A percentile compares a stretch with the other conserved stretches of the same genome.
phyloP scores from a whole-genome alignment of 768 basidiomycete genomes.

The Leucosporidium scottii region DNA sequence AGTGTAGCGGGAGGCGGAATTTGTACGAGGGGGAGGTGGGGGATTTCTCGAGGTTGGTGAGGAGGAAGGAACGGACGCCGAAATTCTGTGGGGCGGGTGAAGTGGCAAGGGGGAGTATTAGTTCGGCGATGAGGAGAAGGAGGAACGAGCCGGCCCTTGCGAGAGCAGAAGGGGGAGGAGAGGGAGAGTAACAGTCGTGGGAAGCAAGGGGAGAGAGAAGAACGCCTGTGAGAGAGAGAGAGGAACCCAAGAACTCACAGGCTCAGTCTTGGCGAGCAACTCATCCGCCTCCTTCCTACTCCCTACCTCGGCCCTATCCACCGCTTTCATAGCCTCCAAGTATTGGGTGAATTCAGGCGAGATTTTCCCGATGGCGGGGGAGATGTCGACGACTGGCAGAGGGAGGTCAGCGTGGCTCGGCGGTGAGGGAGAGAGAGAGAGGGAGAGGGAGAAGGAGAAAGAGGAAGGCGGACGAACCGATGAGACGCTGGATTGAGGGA shows the following conservation, averaged over 20 bases:
- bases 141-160: not conserved
- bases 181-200: not conserved
- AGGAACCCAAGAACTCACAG: slow-evolving; percentile 45
- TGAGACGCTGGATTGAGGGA: slow-evolving; percentile 41
- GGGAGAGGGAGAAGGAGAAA: slow-evolving; percentile 39
- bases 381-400: slow-evolving; percentile 62
- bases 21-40: slow-evolving; percentile 44
- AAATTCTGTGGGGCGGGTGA: slow-evolving; percentile 53
- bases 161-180: not conserved
- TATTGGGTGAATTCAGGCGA: slow-evolving; percentile 60
- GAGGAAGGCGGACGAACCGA: not conserved
- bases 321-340: slow-evolving; percentile 62
- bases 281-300: slow-evolving; percentile 64
- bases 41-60: slow-evolving; percentile 62
- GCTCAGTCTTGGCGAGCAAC: slow-evolving; percentile 57
- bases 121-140: not conserved
- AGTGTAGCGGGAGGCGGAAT: slow-evolving; percentile 68
- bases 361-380: slow-evolving; percentile 58
- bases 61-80: slow-evolving; percentile 67
- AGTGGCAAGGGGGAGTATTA: not conserved
- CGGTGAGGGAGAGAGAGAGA: not conserved
- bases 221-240: not conserved
- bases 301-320: slow-evolving; percentile 55
- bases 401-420: slow-evolving; percentile 26
- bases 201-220: not conserved